A percentile compares a stretch with the other conserved stretches of the same genome.
These are phyloP conservation scores for Lichtheimia ramosa DNA, from an alignment of 371 early-diverging fungal genomes.

Conservation along the genomic window DNA sequence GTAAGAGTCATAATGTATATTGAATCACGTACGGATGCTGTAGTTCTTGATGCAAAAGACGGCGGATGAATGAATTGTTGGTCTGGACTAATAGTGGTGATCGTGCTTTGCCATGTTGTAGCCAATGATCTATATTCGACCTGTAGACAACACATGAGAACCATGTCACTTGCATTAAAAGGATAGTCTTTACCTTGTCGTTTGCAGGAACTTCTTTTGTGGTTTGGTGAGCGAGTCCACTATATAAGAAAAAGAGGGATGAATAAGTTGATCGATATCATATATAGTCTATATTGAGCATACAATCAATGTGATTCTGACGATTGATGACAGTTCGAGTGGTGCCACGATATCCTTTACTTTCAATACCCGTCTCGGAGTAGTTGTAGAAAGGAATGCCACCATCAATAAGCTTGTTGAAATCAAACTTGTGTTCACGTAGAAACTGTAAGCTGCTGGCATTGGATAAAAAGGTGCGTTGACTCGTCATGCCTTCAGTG, in stretches of 20 bases:
- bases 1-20: neutral
- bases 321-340: neutral
- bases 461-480: conserved; percentile 62
- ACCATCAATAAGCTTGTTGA: conserved; percentile 62
- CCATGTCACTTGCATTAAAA: neutral
- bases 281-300: neutral
- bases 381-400: conserved; percentile 49
- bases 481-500: conserved; percentile 24
- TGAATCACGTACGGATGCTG: conserved; percentile 36
- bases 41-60: conserved; percentile 65
- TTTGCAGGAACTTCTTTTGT: conserved; percentile 3
- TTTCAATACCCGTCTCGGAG: conserved; percentile 16
- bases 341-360: neutral
- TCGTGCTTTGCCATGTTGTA: conserved; percentile 24
- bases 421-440: conserved; percentile 70
- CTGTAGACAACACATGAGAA: neutral
- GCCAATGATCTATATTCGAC: conserved; percentile 30
- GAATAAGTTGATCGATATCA: neutral
- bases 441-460: conserved; percentile 59
- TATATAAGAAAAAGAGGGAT: neutral
- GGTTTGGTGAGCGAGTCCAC: conserved; percentile 4
- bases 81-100: conserved; percentile 42
- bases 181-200: neutral
- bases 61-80: conserved; percentile 45
- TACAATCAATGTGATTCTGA: conserved; percentile 5